Conservation (phyloP, 805 yeast genomes). For the Myxozyma monticola region DNA sequence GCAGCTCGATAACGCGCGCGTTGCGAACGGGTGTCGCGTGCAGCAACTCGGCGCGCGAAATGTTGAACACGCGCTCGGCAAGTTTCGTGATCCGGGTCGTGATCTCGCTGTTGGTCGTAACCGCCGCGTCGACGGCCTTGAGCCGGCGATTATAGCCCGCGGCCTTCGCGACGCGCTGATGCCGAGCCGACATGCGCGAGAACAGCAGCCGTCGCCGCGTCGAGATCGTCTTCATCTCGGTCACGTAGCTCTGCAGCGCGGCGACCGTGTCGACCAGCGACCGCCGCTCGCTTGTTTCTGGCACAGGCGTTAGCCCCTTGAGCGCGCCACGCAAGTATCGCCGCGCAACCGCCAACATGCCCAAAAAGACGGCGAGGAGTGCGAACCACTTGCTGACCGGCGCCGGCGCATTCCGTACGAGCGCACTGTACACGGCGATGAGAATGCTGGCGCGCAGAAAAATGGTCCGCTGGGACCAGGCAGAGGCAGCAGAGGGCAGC, state of each 20-base stretch:
- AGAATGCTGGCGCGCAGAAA: slow-evolving; percentile 10
- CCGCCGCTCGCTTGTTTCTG: slow-evolving; percentile 21
- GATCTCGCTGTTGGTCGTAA: slow-evolving; percentile 50
- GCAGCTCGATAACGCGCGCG: slow-evolving; percentile 41
- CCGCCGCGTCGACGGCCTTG: slow-evolving; percentile 48
- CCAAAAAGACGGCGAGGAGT: slow-evolving; percentile 6
- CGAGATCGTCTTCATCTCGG: slow-evolving; percentile 16
- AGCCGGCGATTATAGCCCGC: slow-evolving; percentile 59
- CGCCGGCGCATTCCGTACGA: slow-evolving; percentile 14
- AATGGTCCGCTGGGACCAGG: not conserved
- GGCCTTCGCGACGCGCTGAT: slow-evolving; percentile 54
- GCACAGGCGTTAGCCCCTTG: slow-evolving; percentile 6
- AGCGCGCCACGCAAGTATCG: slow-evolving; percentile 7
- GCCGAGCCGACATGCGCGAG: slow-evolving; percentile 50
- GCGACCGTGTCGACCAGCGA: slow-evolving; percentile 30
- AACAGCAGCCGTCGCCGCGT: slow-evolving; percentile 33
- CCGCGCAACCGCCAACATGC: slow-evolving; percentile 16
- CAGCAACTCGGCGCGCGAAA: slow-evolving; percentile 49
- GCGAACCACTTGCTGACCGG: slow-evolving; percentile 15
- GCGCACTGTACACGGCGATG: slow-evolving; percentile 7
- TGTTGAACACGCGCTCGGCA: slow-evolving; percentile 42
- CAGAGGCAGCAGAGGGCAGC: too few relatives aligned
- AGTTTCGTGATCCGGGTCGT: slow-evolving; percentile 48
- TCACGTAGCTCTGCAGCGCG: slow-evolving; percentile 31
- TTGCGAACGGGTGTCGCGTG: slow-evolving; percentile 38